Conservation (phyloP, 805 yeast genomes). For the Yarrowia sp. region DNA sequence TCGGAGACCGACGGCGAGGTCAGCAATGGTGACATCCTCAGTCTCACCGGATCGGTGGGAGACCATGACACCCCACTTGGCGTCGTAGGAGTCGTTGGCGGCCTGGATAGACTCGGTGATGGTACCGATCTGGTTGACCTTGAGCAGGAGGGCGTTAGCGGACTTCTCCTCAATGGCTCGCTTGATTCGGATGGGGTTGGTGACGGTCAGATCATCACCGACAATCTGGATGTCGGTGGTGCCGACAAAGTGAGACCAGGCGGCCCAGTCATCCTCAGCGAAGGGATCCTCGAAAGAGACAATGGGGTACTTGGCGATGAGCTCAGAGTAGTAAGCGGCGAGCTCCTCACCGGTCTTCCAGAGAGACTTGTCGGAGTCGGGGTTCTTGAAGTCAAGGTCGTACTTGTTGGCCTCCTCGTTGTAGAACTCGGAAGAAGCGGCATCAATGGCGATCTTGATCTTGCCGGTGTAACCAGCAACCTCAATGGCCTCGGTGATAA, state of each 20-base stretch:
- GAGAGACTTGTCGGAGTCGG: constrained; percentile 82
- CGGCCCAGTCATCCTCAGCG: constrained; percentile 99
- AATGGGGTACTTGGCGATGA: constrained; percentile 91
- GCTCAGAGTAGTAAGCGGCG: constrained; percentile 75
- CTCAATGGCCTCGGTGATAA: constrained; percentile 84
- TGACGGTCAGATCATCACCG: constrained; percentile 97
- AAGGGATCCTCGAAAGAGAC: constrained; percentile 98
- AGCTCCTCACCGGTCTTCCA: constrained; percentile 88
- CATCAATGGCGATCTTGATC: constrained; percentile 90
- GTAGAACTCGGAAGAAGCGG: constrained; percentile 97
- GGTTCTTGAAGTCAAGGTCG: constrained; percentile 98
- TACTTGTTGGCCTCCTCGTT: constrained; percentile 77
- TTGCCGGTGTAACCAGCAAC: constrained; percentile 93
- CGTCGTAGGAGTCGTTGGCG: constrained; percentile 90
- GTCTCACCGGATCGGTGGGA: constrained; percentile 99
- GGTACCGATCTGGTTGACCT: constrained; percentile 99
- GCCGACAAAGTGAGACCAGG: constrained; percentile 87
- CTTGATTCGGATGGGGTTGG: constrained; percentile 93
- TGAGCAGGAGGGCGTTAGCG: constrained; percentile 89
- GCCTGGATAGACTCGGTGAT: constrained; percentile 95
- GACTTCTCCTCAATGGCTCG: constrained; percentile 96
- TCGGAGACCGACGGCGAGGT: constrained; percentile 96
- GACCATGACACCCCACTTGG: constrained; percentile 99
- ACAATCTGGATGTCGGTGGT: constrained; percentile 74
- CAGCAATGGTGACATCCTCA: constrained; percentile 98